Evolutionary conservation across 192 early-diverging fungal genomes (phyloP).

Genomic region (Endogone sp.): DNA sequence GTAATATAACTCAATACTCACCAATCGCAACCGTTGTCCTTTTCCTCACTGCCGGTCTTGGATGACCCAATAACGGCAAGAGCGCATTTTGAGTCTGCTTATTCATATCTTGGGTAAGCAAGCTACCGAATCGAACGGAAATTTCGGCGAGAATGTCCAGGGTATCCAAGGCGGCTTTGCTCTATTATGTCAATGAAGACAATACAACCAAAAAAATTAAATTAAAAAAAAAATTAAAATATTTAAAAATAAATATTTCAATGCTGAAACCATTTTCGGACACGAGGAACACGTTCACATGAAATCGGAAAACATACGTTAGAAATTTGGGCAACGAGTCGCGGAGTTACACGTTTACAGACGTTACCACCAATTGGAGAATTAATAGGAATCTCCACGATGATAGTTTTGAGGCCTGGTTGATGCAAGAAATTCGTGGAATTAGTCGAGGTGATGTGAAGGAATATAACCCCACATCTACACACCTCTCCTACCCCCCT

Average conservation of each 20-base stretch:
- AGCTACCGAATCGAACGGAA: constrained; percentile 62
- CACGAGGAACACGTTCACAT: neutral
- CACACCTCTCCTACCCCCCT: too few species aligned
- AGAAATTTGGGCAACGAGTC: constrained; percentile 57
- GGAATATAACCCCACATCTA: too few species aligned
- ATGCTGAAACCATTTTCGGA: too few species aligned
- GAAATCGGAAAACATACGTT: constrained; percentile 37
- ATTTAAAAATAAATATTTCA: too few species aligned
- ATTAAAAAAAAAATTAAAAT: neutral
- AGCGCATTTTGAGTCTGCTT: constrained; percentile 60
- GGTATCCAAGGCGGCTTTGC: constrained; percentile 53
- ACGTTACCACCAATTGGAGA: constrained; percentile 46
- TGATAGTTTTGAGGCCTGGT: constrained; percentile 72
- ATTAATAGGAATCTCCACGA: constrained; percentile 62
- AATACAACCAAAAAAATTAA: neutral
- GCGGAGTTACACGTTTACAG: constrained; percentile 63
- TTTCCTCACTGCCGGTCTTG: constrained; percentile 74
- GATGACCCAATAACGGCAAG: constrained; percentile 62
- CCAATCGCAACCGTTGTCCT: constrained; percentile 66
- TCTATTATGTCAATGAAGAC: constrained; percentile 14
- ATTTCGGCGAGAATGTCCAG: constrained; percentile 76
- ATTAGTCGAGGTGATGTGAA: too few species aligned
- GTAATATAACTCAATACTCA: neutral
- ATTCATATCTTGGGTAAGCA: constrained; percentile 45
- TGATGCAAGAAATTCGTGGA: too few species aligned